Evolutionary conservation across 2,329 filamentous ascomycete species (phyloP).

Genomic region (Cladosporium sp.): DNA sequence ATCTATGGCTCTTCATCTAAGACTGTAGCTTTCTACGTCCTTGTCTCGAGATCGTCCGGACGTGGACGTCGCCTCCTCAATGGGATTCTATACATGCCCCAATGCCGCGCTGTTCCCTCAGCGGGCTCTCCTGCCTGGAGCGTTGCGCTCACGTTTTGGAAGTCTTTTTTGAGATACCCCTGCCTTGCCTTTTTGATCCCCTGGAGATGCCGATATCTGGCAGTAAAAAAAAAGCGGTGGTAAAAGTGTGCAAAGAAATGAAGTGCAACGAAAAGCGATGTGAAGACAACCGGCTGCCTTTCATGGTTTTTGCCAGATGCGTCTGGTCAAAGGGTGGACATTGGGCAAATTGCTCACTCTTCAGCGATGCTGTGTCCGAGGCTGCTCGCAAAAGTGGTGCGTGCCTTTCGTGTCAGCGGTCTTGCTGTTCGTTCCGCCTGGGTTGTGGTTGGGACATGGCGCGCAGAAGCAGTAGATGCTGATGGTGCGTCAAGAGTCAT

Average conservation of each 20-base stretch:
- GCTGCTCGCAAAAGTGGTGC: background rate
- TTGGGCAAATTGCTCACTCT: too few relatives aligned
- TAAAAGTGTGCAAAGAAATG: slow-evolving; percentile 3
- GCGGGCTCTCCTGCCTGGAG: background rate
- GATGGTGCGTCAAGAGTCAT: background rate
- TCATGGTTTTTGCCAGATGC: too few relatives aligned
- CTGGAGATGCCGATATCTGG: background rate
- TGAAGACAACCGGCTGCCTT: background rate
- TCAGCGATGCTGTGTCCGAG: background rate
- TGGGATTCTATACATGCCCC: too few relatives aligned
- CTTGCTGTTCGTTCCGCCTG: background rate
- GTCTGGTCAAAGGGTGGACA: too few relatives aligned
- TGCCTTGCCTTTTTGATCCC: too few relatives aligned
- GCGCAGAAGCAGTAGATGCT: background rate
- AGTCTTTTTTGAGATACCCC: too few relatives aligned
- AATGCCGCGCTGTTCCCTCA: background rate
- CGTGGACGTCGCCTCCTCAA: too few relatives aligned
- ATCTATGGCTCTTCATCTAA: background rate
- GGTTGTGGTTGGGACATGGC: background rate
- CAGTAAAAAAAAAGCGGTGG: background rate
- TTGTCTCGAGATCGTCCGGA: too few relatives aligned
- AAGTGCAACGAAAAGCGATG: background rate
- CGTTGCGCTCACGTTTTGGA: too few relatives aligned
- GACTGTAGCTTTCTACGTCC: too few relatives aligned
- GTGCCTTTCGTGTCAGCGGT: background rate